Base-by-base conservation (phyloP, 2,329 filamentous ascomycete genomes). In the Botrytis hyacinthi region DNA sequence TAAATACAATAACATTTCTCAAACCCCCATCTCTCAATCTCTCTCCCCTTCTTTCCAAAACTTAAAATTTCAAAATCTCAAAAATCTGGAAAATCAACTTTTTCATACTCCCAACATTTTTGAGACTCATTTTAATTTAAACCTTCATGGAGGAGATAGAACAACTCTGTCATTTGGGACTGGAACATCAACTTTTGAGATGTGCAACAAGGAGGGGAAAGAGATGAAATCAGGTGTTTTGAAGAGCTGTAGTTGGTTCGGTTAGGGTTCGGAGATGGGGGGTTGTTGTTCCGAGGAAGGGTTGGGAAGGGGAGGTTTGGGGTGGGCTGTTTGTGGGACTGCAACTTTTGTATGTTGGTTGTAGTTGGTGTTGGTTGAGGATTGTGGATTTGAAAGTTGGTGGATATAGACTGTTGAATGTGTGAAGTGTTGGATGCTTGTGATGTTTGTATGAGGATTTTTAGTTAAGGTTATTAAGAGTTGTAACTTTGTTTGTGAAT, bases 1-100 rank as follows among this genome's bases (percentile, higher is more conserved):
- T n/a, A 0, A 12, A 51, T n/a, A 10, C 26, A 51, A 51, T 6
- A n/a, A 6, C 1, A 1, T n/a, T 18, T 29, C n/a, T 8, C 51
- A 54, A 16, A 18, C 1, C 51, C 51, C 1, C 1, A 54, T 16
- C 1, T 2, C 14, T 3, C 3, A 1, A 4, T 54, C n/a, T 29
- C n/a, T 9, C 51, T 1, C 0, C 14, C 2, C 26, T 14, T 4
- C 14, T 51, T n/a, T 3, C 10, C 26, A n/a, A n/a, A 51, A n/a
- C 1, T 29, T 54, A 14, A 54, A 8, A 29, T 29, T 14, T 29
- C n/a, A 18, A 29, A 54, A 54, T 8, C 14, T 18, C n/a, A 0
- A 14, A 54, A 54, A 29, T n/a, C n/a, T n/a, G n/a, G 6, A 37
- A 37, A 54, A 29, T 54, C 14, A 54, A 54, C 51, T 54, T 54